Percentiles rank a stretch among this genome's conserved stretches.
phyloP scores from a whole-genome alignment of 208 protist genomes.

The Trypanosoma melophagium region DNA sequence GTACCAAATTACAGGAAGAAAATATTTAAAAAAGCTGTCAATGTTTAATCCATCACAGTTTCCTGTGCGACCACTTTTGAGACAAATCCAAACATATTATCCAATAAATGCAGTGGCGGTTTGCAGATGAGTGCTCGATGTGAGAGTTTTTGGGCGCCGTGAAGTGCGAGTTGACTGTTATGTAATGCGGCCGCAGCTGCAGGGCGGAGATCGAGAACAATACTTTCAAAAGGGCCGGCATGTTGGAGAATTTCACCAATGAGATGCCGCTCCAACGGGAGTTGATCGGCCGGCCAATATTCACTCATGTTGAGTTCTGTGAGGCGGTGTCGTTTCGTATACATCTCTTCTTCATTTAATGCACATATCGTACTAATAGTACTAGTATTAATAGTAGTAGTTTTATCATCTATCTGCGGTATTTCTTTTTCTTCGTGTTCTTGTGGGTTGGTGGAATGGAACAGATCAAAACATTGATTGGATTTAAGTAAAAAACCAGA shows the following conservation, averaged over 20 bases:
- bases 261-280: conserved; percentile 18
- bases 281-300: conserved; percentile 16
- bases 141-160: conserved; percentile 7
- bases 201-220: conserved; percentile 23
- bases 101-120: background rate
- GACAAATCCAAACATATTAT: conserved; percentile 13
- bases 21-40: too few relatives aligned
- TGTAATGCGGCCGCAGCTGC: background rate
- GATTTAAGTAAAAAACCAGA: conserved; percentile 22
- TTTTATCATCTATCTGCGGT: too few relatives aligned
- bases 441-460: too few relatives aligned
- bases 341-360: conserved; percentile 20
- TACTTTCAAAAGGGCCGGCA: conserved; percentile 19
- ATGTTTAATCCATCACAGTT: background rate
- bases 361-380: too few relatives aligned
- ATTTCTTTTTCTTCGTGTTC: background rate
- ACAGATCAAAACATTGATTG: background rate
- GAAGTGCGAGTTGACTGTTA: background rate
- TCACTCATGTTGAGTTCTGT: conserved; percentile 1
- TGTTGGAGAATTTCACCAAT: conserved; percentile 7
- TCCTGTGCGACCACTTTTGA: conserved; percentile 5
- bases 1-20: too few relatives aligned
- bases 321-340: conserved; percentile 6
- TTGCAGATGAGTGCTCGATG: conserved; percentile 18
- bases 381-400: too few relatives aligned